Evolutionary conservation across 2,329 filamentous ascomycete genomes (phyloP).

Genomic region (Colletotrichum euphorbiae): DNA sequence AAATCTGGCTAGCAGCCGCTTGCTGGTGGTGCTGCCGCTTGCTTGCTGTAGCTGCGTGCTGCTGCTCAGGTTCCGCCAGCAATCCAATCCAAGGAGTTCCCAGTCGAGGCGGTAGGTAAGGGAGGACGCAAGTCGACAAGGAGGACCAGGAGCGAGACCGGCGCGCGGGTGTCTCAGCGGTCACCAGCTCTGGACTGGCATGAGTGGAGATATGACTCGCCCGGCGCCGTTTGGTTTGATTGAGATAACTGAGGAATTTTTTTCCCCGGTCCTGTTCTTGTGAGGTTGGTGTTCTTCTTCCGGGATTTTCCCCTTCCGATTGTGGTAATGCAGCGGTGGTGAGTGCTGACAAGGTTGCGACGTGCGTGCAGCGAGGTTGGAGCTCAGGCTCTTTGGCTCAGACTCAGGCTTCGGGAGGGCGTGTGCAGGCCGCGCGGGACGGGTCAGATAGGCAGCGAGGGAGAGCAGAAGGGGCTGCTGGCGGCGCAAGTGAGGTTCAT

Average conservation of each 20-base stretch:
- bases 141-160: conserved; percentile 37
- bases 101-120: conserved; percentile 5
- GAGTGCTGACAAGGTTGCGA: conserved; percentile 3
- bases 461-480: conserved; percentile 30
- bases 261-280: not conserved
- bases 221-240: conserved; percentile 27
- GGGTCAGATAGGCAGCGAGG: conserved; percentile 22
- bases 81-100: not conserved
- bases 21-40: not conserved
- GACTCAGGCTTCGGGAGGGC: conserved; percentile 6
- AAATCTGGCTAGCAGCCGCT: not conserved
- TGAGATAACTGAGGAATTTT: conserved; percentile 7
- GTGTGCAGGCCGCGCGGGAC: conserved; percentile 19
- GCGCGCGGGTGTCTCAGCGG: conserved; percentile 38
- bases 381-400: conserved; percentile 1
- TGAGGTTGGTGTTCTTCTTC: not conserved
- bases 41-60: too few relatives aligned
- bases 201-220: conserved; percentile 36
- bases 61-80: conserved; percentile 1
- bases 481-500: conserved; percentile 36
- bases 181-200: conserved; percentile 39
- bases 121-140: conserved; percentile 16
- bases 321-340: not conserved
- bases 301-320: not conserved
- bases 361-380: conserved; percentile 8